Conservation (phyloP, 169 alveolate genomes). For the Plasmodium malariae region DNA sequence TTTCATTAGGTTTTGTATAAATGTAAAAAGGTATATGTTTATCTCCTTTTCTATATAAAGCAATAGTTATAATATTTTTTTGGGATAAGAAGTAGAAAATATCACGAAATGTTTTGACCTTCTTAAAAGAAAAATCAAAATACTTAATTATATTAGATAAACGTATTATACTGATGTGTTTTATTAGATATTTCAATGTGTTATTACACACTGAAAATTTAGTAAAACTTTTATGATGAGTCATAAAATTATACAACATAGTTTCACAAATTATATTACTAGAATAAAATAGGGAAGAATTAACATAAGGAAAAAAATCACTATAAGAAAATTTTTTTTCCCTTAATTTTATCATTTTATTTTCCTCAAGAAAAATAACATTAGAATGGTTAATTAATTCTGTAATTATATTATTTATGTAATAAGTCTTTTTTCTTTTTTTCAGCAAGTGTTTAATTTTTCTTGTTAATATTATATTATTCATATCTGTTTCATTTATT, state of each 20-base stretch:
- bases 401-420: slow-evolving; percentile 63
- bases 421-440: slow-evolving; percentile 42
- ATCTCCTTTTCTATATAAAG: slow-evolving; percentile 67
- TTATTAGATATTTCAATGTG: slow-evolving; percentile 55
- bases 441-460: slow-evolving; percentile 42
- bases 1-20: slow-evolving; percentile 66
- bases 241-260: slow-evolving; percentile 64
- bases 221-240: slow-evolving; percentile 71
- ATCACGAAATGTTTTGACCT: slow-evolving; percentile 51
- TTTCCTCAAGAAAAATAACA: slow-evolving; percentile 72
- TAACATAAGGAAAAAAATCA: slow-evolving; percentile 75
- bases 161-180: slow-evolving; percentile 38
- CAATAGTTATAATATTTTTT: slow-evolving; percentile 43
- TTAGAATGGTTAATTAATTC: slow-evolving; percentile 71
- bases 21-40: slow-evolving; percentile 51
- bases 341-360: slow-evolving; percentile 66
- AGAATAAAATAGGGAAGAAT: slow-evolving; percentile 51
- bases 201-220: slow-evolving; percentile 68
- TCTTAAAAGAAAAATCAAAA: slow-evolving; percentile 70
- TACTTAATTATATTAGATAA: slow-evolving; percentile 38
- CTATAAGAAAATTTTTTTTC: slow-evolving; percentile 66
- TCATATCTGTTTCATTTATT: slow-evolving; percentile 74
- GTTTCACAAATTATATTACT: slow-evolving; percentile 73
- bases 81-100: slow-evolving; percentile 48
- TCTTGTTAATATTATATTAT: slow-evolving; percentile 61